These are phyloP conservation scores for Datisca glomerata DNA, from an alignment of 306 rosid genomes.

Conservation along the genomic window DNA sequence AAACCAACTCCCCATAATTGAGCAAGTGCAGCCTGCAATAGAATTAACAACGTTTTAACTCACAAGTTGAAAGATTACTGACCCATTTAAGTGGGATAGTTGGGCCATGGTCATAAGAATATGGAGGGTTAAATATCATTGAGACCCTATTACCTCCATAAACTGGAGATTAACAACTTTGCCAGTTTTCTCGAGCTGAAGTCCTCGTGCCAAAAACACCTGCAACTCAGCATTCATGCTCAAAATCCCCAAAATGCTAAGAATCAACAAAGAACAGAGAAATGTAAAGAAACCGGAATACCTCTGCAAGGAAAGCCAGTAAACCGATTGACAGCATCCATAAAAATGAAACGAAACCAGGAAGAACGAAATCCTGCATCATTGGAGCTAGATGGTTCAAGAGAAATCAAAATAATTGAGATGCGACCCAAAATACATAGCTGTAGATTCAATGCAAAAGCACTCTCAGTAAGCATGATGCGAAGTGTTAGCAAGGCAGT, in stretches of 20 bases:
- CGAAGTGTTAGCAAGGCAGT: no score
- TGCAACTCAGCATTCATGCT: constrained; percentile 17
- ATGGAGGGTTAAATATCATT: not conserved
- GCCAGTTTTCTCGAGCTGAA: constrained; percentile 76
- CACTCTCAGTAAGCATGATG: no score
- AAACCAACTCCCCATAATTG: constrained; percentile 47
- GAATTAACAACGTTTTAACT: no score
- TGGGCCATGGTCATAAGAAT: not conserved
- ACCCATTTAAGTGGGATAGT: no score
- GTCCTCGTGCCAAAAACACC: constrained; percentile 68
- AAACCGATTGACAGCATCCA: constrained; percentile 46
- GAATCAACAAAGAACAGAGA: not conserved
- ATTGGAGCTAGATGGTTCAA: not conserved
- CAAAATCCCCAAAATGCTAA: constrained; percentile 2
- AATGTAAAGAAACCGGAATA: constrained; percentile 5
- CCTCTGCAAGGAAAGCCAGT: constrained; percentile 78
- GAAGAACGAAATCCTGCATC: constrained; percentile 58
- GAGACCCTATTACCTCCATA: constrained; percentile 61
- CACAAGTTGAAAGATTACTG: no score
- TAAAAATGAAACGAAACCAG: constrained; percentile 31
- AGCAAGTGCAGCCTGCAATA: constrained; percentile 61
- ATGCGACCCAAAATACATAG: no score
- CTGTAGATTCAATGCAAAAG: no score
- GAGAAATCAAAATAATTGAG: no score
- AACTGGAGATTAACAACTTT: constrained; percentile 49